Evolutionary conservation across 164 flowering plant species (phyloP).

Genomic region (Akebia trifoliata): DNA sequence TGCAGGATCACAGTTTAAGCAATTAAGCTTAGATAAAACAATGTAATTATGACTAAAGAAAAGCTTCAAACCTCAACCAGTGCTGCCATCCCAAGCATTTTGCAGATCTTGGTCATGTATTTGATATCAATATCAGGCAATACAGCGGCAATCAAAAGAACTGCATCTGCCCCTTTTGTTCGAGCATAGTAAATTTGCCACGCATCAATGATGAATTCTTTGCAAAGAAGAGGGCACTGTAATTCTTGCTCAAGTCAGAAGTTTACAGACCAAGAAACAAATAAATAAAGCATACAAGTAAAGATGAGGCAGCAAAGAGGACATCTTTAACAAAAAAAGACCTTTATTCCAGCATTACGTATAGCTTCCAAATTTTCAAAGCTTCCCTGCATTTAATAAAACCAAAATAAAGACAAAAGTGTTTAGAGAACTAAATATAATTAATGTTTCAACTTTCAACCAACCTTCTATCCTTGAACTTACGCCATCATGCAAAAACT

Average conservation of each 20-base stretch:
- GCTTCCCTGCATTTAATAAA: conserved; percentile 58
- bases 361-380: conserved; percentile 83
- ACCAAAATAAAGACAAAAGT: neutral
- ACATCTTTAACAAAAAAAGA: conserved; percentile 20
- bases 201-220: conserved; percentile 89
- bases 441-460: neutral
- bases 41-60: neutral
- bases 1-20: neutral
- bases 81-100: conserved; percentile 71
- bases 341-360: conserved; percentile 86
- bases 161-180: conserved; percentile 94
- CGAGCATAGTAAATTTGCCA: conserved; percentile 98
- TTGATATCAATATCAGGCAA: conserved; percentile 82
- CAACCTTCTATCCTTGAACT: too few species aligned
- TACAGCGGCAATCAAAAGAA: conserved; percentile 90
- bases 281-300: neutral
- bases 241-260: conserved; percentile 17
- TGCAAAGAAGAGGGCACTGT: conserved; percentile 98
- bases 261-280: neutral
- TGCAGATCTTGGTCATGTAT: conserved; percentile 87
- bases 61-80: conserved; percentile 76
- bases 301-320: neutral
- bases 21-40: neutral
- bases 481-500: neutral
- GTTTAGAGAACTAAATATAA: neutral